A percentile compares a stretch with the other conserved stretches of the same genome.
Conservation (phyloP, 805 yeast genomes). For the Vanderwaltozyma polyspora region DNA sequence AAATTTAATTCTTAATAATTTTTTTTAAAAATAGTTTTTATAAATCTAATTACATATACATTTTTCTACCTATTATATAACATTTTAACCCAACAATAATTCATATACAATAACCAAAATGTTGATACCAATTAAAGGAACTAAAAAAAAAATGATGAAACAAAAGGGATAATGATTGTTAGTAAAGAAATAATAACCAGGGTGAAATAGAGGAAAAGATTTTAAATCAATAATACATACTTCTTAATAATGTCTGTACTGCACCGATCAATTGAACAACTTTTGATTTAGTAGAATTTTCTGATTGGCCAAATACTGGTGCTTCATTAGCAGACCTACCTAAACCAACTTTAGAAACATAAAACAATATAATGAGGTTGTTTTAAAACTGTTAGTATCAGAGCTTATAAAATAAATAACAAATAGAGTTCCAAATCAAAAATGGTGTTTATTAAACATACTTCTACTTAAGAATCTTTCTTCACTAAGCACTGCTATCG, state of each 20-base stretch:
- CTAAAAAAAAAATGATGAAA: conserved; percentile 14
- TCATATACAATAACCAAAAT: conserved; percentile 59
- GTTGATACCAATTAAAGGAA: conserved; percentile 63
- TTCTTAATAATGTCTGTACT: conserved; percentile 61
- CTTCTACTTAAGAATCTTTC: conserved; percentile 65
- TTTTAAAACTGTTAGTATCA: no score
- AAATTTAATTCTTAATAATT: no score
- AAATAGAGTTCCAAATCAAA: no score
- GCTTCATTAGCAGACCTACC: conserved; percentile 29
- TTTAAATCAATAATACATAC: conserved; percentile 27
- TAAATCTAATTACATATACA: no score
- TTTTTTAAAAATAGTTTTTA: no score
- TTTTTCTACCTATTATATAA: not conserved
- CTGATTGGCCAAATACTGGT: conserved; percentile 36
- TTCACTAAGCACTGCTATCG: conserved; percentile 70
- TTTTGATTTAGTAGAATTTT: conserved; percentile 43
- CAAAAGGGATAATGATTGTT: not conserved
- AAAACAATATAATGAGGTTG: not conserved
- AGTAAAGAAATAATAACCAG: no score
- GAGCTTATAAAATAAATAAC: no score
- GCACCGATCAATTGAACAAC: conserved; percentile 60
- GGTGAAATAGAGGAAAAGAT: not conserved
- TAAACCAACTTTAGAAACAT: conserved; percentile 32
- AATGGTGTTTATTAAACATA: conserved; percentile 12
- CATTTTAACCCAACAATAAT: conserved; percentile 45